Evolutionary conservation across 345 rosid genomes (phyloP).

Genomic region (Melastoma malabathricum): DNA sequence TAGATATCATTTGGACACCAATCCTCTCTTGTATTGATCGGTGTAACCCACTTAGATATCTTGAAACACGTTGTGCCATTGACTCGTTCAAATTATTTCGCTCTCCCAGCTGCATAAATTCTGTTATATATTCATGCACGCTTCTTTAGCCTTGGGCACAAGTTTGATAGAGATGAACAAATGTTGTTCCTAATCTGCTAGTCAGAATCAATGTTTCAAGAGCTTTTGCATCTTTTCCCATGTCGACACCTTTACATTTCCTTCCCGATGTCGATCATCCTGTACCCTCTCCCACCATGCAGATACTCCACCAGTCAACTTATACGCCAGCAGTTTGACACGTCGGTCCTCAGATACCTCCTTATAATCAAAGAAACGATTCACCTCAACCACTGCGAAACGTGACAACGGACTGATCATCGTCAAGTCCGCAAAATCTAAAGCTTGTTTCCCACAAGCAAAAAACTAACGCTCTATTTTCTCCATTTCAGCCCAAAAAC

Average conservation of each 20-base stretch:
- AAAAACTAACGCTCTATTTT: too few species aligned
- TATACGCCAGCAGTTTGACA: background rate
- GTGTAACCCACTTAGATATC: background rate
- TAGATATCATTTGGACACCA: background rate
- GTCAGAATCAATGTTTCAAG: background rate
- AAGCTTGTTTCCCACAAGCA: too few species aligned
- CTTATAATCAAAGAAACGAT: background rate
- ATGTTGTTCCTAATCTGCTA: slow-evolving; percentile 1
- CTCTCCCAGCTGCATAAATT: background rate
- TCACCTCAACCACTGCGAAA: background rate
- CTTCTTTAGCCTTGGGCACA: background rate
- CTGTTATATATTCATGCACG: background rate
- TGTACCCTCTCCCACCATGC: slow-evolving; percentile 1
- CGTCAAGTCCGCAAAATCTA: too few species aligned
- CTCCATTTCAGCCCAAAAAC: too few species aligned
- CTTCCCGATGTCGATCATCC: fast-evolving
- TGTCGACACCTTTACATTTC: background rate
- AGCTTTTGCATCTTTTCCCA: slow-evolving; percentile 3
- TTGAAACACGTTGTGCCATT: background rate
- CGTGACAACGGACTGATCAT: too few species aligned
- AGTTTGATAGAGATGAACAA: background rate
- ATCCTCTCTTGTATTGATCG: background rate
- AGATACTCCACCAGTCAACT: background rate
- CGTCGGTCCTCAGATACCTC: background rate
- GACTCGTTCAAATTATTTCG: background rate